A percentile compares a stretch with the other conserved stretches of the same genome.
These are phyloP conservation scores for Apiospora marii DNA, from an alignment of 2,329 filamentous ascomycete genomes.

Conservation along the genomic window DNA sequence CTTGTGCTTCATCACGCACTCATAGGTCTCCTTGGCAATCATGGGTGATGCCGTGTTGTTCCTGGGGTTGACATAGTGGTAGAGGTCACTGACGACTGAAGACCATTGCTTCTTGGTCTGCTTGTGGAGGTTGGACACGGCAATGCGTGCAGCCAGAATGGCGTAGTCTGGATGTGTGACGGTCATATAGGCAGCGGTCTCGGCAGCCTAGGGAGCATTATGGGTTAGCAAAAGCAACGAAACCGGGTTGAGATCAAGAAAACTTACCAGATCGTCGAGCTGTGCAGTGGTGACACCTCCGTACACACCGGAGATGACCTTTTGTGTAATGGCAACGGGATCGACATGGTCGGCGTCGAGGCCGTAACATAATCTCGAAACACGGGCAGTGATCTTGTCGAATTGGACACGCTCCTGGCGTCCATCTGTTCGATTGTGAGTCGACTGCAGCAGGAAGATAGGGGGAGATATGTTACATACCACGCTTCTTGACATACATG, in stretches of 20 bases:
- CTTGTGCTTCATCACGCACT: constrained; percentile 93
- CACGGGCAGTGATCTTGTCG: constrained; percentile 99
- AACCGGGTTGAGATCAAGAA: constrained; percentile 11
- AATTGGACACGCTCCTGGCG: constrained; percentile 99
- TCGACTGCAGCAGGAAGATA: constrained; percentile 31
- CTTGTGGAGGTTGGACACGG: constrained; percentile 99
- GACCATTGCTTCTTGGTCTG: constrained; percentile 99
- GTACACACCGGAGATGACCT: constrained; percentile 99
- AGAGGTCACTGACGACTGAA: constrained; percentile 90
- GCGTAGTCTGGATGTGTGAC: constrained; percentile 99
- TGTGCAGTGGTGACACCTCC: constrained; percentile 97
- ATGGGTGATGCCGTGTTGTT: constrained; percentile 86
- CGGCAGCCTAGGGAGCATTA: constrained; percentile 74
- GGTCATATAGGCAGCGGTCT: constrained; percentile 99
- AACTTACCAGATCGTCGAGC: constrained; percentile 90
- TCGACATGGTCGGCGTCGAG: constrained; percentile 95
- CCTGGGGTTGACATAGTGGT: constrained; percentile 95
- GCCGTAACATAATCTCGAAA: constrained; percentile 96
- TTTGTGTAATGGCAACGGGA: constrained; percentile 97
- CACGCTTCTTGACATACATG: constrained; percentile 72
- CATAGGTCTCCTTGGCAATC: constrained; percentile 91
- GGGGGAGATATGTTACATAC: constrained; percentile 51
- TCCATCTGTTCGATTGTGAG: constrained; percentile 71
- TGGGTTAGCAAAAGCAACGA: constrained; percentile 33
- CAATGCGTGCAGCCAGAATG: constrained; percentile 96